Evolutionary conservation across 345 rosid genomes (phyloP).

Genomic region (Camelina hispida): DNA sequence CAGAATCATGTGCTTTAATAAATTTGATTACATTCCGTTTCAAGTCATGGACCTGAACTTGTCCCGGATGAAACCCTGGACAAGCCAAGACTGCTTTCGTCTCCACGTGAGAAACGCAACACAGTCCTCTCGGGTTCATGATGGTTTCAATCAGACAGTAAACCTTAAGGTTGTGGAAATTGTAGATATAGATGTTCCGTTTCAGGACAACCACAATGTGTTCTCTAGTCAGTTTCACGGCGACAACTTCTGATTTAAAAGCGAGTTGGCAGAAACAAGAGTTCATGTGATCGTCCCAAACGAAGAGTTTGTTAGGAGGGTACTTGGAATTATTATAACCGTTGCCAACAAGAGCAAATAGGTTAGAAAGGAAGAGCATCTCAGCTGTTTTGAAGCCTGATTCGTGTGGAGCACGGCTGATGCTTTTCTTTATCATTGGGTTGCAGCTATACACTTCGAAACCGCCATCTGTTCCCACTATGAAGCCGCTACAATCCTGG

Average conservation of each 20-base stretch:
- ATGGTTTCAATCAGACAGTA: conserved; percentile 66
- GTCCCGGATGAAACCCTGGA: conserved; percentile 74
- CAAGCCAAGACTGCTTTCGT: conserved; percentile 74
- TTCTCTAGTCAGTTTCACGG: conserved; percentile 68
- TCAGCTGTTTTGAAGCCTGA: conserved; percentile 82
- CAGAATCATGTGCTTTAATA: conserved; percentile 76
- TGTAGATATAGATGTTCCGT: conserved; percentile 72
- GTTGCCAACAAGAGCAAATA: conserved; percentile 78
- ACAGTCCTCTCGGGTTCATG: conserved; percentile 69
- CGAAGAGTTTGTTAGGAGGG: conserved; percentile 72
- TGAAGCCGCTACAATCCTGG: conserved; percentile 81
- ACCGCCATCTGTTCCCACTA: conserved; percentile 68
- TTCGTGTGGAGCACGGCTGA: conserved; percentile 53
- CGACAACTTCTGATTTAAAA: conserved; percentile 70
- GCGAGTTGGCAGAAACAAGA: conserved; percentile 67
- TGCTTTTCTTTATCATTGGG: conserved; percentile 63
- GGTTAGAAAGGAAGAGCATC: conserved; percentile 82
- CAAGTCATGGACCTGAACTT: conserved; percentile 79
- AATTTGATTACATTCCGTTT: conserved; percentile 62
- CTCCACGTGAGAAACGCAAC: conserved; percentile 75
- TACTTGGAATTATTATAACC: conserved; percentile 55
- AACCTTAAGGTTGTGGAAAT: conserved; percentile 64
- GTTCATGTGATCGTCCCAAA: conserved; percentile 82
- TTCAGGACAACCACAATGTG: conserved; percentile 73
- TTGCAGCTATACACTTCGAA: conserved; percentile 73